Percentiles rank a stretch among this genome's conserved stretches.
These are phyloP conservation scores for Huntiella savannae DNA, from an alignment of 2,329 filamentous ascomycete species.

Conservation along the genomic window DNA sequence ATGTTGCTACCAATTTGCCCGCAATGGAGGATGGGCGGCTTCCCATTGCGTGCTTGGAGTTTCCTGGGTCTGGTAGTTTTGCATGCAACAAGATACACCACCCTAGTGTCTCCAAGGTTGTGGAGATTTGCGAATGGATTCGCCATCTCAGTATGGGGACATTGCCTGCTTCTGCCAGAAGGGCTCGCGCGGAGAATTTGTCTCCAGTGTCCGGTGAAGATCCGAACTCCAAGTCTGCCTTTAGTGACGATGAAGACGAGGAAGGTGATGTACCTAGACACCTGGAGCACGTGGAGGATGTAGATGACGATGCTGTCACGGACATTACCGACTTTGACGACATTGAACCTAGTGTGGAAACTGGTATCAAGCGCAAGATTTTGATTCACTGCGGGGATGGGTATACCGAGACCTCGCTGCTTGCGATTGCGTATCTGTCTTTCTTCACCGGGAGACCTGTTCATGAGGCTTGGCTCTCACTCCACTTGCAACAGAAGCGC, in stretches of 20 bases:
- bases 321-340: conserved; percentile 24
- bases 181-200: too few species aligned
- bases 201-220: too few species aligned
- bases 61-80: conserved; percentile 88
- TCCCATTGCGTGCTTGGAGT: conserved; percentile 37
- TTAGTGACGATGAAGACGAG: conserved; percentile 12
- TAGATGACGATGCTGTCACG: conserved; percentile 9
- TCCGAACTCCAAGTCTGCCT: conserved; percentile 13
- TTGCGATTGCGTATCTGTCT: conserved; percentile 83
- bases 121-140: conserved; percentile 81
- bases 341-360: conserved; percentile 18
- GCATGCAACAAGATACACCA: conserved; percentile 70
- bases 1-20: conserved; percentile 28
- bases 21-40: conserved; percentile 1
- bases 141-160: conserved; percentile 60
- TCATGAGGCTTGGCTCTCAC: conserved; percentile 67
- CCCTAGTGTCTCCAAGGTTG: conserved; percentile 61
- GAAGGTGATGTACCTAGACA: conserved; percentile 15
- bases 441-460: conserved; percentile 68
- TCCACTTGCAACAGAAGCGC: conserved; percentile 62
- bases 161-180: conserved; percentile 14
- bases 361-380: conserved; percentile 39
- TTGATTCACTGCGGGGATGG: conserved; percentile 89
- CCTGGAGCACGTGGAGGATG: conserved; percentile 12
- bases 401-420: conserved; percentile 82